phyloP scores from a whole-genome alignment of 305 asterid genomes.

The Plantago coronopus region DNA sequence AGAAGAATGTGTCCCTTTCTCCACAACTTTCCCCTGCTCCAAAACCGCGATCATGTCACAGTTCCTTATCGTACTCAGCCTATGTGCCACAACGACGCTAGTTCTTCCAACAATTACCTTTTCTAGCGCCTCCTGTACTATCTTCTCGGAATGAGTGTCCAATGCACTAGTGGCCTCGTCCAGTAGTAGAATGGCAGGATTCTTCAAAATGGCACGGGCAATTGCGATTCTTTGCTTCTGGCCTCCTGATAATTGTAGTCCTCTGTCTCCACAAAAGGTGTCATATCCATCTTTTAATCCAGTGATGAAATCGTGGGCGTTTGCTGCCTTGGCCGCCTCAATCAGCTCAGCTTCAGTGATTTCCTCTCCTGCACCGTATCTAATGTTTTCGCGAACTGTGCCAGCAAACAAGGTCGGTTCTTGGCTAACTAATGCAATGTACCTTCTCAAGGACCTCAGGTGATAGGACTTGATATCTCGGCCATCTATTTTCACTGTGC shows the following conservation, averaged over 20 bases:
- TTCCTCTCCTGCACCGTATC: conserved; percentile 53
- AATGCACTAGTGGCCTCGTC: conserved; percentile 94
- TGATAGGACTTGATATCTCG: conserved; percentile 60
- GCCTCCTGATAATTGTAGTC: conserved; percentile 83
- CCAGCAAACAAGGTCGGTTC: conserved; percentile 83
- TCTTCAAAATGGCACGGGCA: conserved; percentile 73
- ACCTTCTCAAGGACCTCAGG: conserved; percentile 57
- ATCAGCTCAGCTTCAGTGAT: conserved; percentile 50
- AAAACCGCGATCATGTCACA: conserved; percentile 72
- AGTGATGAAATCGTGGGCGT: conserved; percentile 76
- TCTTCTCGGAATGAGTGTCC: conserved; percentile 75
- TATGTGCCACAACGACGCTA: conserved; percentile 80
- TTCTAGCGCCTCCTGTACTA: conserved; percentile 82
- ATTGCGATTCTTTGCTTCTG: conserved; percentile 92
- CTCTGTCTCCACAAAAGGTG: conserved; percentile 85
- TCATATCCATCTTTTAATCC: conserved; percentile 65
- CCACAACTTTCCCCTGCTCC: conserved; percentile 72
- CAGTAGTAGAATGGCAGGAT: conserved; percentile 55
- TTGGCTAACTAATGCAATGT: conserved; percentile 80
- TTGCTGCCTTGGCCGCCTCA: conserved; percentile 76
- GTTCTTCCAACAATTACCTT: conserved; percentile 81
- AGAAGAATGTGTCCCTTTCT: conserved; percentile 68
- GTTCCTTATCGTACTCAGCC: conserved; percentile 69
- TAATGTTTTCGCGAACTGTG: conserved; percentile 57
- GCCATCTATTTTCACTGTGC: conserved; percentile 64